Base-by-base conservation (phyloP, 1,139 yeast species). In the Zhuliangozyma blackwelliae region DNA sequence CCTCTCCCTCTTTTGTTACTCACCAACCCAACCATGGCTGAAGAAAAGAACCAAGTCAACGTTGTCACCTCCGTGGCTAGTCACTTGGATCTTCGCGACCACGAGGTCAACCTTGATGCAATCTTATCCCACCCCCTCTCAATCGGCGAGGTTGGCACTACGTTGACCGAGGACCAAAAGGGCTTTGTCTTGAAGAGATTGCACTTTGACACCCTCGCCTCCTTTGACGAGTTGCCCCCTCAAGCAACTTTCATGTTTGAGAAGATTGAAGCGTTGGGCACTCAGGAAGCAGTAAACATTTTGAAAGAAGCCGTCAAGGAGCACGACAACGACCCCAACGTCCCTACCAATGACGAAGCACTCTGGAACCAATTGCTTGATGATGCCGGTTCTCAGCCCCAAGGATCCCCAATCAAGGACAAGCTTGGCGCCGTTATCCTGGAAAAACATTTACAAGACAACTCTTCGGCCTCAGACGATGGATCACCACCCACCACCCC, bases 241-340 rank as follows among this genome's bases (percentile, higher is more conserved):
- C 40, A 45, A 8, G 63, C 56, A 5, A 40, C 59, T 5, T 57
- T 59, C 41, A 55, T 61, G 54, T 48, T 62, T 38, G 64, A 60
- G 40, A 59, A 61, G 34, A 52, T 60, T 29, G 58, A 54, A 40
- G 33, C 38, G 16, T 39, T 61, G 35, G 10, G 47, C 1, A 44
- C 43, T 9, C 43, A 42, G 5, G 65, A 61, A 33, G 52, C 64
- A 1, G 27, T 59, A 6, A 45, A 44, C 11, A 45, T 54, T 21
- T 42, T 60, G 27, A 36, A 46, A 32, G 46, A 49, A 10, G 44
- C 54, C 2, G 10, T 55, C 25, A 40, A 36, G 5, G 53, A 52
- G 9, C 57, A 48, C 33, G 41, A 45, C 8, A 48, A 40, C 31
- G 63, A 58, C 41, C 49, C 52, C 25, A 57, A 57, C 40, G 42